These are phyloP conservation scores for Tricholoma furcatifolium DNA, from an alignment of 768 basidiomycete species.

Conservation along the genomic window DNA sequence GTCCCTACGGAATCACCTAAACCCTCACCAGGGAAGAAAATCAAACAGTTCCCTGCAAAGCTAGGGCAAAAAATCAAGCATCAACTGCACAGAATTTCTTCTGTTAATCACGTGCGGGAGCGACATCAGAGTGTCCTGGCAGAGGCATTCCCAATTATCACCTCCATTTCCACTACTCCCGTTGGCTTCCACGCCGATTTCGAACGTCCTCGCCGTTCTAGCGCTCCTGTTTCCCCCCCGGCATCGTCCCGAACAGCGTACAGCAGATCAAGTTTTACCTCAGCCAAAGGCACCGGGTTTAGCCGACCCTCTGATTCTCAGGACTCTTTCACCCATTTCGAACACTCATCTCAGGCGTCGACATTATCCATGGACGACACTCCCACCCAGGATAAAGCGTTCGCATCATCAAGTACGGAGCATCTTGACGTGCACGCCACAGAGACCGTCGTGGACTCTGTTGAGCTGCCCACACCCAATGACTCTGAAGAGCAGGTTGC, in stretches of 20 bases:
- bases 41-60: slow-evolving; percentile 21
- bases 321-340: slow-evolving; percentile 6
- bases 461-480: background rate
- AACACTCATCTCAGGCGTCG: slow-evolving; percentile 8
- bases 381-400: background rate
- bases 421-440: background rate
- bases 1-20: slow-evolving; percentile 12
- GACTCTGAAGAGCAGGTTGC: slow-evolving; percentile 1
- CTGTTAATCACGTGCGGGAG: slow-evolving; percentile 19
- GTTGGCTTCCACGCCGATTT: slow-evolving; percentile 43
- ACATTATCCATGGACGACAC: slow-evolving; percentile 6
- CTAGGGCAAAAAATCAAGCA: slow-evolving; percentile 23
- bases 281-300: slow-evolving; percentile 8
- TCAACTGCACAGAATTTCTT: slow-evolving; percentile 13
- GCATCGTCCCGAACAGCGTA: slow-evolving; percentile 15
- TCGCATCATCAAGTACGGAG: background rate
- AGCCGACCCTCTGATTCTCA: slow-evolving; percentile 6
- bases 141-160: slow-evolving; percentile 22
- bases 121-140: slow-evolving; percentile 19
- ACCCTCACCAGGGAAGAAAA: slow-evolving; percentile 15
- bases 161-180: slow-evolving; percentile 31
- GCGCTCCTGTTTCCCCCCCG: slow-evolving; percentile 15
- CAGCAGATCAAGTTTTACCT: slow-evolving; percentile 14
- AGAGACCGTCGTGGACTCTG: slow-evolving; percentile 2
- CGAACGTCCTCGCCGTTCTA: slow-evolving; percentile 19